Evolutionary conservation across 805 yeast genomes (phyloP).

Genomic region (Suhomyces sp.): DNA sequence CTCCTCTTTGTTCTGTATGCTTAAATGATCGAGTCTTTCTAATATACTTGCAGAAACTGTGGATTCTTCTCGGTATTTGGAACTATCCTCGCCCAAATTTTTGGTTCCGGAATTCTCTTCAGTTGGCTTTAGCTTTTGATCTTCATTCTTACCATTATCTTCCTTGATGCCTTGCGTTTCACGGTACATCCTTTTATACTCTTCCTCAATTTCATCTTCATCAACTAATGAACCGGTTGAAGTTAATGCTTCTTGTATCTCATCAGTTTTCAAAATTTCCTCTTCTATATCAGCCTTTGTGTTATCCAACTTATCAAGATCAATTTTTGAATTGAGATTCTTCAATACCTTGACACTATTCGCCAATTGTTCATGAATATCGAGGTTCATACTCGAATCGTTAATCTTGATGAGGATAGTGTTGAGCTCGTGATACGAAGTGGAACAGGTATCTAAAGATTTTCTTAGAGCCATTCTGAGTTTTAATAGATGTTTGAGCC

Average conservation of each 20-base stretch:
- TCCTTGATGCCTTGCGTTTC: no score
- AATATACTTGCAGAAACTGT: no score
- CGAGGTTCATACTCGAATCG: constrained; percentile 32
- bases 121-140: no score
- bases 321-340: constrained; percentile 26
- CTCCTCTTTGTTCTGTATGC: no score
- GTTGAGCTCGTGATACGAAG: constrained; percentile 21
- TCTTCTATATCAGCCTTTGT: constrained; percentile 30
- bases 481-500: constrained; percentile 18
- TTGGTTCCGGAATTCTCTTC: no score
- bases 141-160: no score
- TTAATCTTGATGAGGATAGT: constrained; percentile 31
- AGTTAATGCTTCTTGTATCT: constrained; percentile 25
- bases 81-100: no score
- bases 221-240: constrained; percentile 5
- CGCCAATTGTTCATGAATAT: constrained; percentile 24
- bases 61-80: no score
- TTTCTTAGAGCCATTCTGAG: constrained; percentile 14
- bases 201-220: constrained; percentile 33
- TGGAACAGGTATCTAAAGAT: constrained; percentile 19
- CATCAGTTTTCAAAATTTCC: constrained; percentile 28
- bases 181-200: constrained; percentile 24
- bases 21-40: no score
- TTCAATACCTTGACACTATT: constrained; percentile 26
- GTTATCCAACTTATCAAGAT: constrained; percentile 26